Base-by-base conservation (phyloP, 2,329 filamentous ascomycete species). In the Clonostachys byssicola region DNA sequence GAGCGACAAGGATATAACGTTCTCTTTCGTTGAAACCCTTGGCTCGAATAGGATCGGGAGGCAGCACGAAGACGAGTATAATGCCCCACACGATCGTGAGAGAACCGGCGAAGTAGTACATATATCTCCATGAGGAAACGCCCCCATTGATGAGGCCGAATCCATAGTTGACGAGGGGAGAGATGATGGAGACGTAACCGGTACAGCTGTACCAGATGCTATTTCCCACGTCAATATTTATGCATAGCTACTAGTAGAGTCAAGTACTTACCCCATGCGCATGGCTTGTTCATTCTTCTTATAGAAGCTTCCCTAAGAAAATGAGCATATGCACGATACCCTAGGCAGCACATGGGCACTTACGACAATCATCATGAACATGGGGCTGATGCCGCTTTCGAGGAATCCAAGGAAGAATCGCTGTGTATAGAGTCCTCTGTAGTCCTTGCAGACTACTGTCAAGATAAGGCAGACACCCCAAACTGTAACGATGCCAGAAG, bases 1-100 rank as follows among this genome's bases (percentile, higher is more conserved):
- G 88, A 51, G 75, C 78, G 2, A 84, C 82, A 0, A 75, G 83
- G 38, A 80, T 49, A 8, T 42, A 42, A 6, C 47, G 42, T 23
- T 51, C 44, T 20, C 45, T 38, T 5, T 41, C 34, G 18, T 44
- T 45, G 40, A 49, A 47, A 33, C 47, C 34, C 45, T 35, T 39
- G n/a, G 47, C 47, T 12, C 34, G 44, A n/a, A 49, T 35, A 42
- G 47, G 46, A 42, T 49, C 47, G 49, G 77, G 67, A 0, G 74
- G 75, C 4, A 78, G 65, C 16, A 70, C 55, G 40, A 64, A 52
- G 45, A 67, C 64, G 13, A 78, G 46, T 5, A 66, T 54, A 8
- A 73, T 62, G 2, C 64, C 70, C 66, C 72, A 71, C 6, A 73
- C 49, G 42, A 74, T 69, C 1, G 73, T 78, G 3, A 61, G 55